Conservation (phyloP, 208 protist genomes). For the Strigomonas culicis region DNA sequence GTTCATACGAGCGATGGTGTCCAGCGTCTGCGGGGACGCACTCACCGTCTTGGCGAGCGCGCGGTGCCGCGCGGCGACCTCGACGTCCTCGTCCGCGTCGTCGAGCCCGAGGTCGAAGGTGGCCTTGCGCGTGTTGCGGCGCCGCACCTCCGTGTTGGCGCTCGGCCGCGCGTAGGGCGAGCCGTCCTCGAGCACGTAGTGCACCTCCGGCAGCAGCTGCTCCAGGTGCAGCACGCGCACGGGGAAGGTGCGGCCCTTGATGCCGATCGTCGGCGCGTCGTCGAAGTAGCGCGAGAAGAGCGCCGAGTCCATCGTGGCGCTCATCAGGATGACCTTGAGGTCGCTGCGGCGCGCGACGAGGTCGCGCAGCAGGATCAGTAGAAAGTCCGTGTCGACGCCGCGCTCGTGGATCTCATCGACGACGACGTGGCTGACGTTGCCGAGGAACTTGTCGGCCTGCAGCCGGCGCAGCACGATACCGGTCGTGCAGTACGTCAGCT, state of each 20-base stretch:
- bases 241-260: constrained; percentile 94
- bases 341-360: constrained; percentile 61
- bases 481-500: constrained; percentile 93
- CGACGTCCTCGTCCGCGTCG: constrained; percentile 57
- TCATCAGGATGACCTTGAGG: constrained; percentile 94
- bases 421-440: constrained; percentile 88
- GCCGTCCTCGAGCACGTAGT: constrained; percentile 80
- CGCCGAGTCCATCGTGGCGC: constrained; percentile 94
- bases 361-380: constrained; percentile 91
- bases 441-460: constrained; percentile 86
- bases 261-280: constrained; percentile 80
- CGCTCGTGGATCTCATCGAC: constrained; percentile 97
- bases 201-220: constrained; percentile 82
- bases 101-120: constrained; percentile 52
- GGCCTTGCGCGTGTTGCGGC: constrained; percentile 69
- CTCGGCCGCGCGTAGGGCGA: constrained; percentile 70
- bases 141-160: constrained; percentile 27
- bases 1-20: constrained; percentile 82
- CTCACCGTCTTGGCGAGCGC: constrained; percentile 34
- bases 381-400: constrained; percentile 96
- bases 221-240: constrained; percentile 94
- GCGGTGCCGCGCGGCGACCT: constrained; percentile 35
- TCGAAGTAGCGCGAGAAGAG: constrained; percentile 93
- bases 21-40: constrained; percentile 50
- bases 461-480: constrained; percentile 92